Evolutionary conservation across 2,329 filamentous ascomycete genomes (phyloP).

Genomic region (Aschersonia sp.): DNA sequence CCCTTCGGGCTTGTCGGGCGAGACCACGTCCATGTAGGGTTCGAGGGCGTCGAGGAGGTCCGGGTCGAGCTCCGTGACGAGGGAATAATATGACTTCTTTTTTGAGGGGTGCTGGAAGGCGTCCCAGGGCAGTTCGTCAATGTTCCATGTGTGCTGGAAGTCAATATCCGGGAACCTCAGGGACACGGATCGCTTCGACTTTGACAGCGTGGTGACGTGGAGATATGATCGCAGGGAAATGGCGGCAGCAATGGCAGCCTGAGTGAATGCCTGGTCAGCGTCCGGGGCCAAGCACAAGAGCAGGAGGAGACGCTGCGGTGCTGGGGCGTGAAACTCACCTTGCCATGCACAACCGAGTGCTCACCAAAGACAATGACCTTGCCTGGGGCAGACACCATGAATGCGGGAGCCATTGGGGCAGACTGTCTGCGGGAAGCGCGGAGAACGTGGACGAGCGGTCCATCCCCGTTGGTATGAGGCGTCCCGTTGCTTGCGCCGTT

Average conservation of each 20-base stretch:
- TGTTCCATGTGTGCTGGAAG: constrained; percentile 84
- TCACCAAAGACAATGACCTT: constrained; percentile 98
- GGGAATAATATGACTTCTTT: constrained; percentile 90
- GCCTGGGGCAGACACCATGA: constrained; percentile 95
- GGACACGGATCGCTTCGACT: constrained; percentile 76
- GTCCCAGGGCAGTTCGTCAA: constrained; percentile 79
- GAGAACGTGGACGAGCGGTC: constrained; percentile 17
- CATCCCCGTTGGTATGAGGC: constrained; percentile 19
- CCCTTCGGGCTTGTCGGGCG: constrained; percentile 48
- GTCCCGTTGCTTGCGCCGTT: constrained; percentile 12
- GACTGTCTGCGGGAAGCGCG: constrained; percentile 41
- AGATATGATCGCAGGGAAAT: constrained; percentile 94
- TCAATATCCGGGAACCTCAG: constrained; percentile 85
- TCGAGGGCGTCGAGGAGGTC: constrained; percentile 70
- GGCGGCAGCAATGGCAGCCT: constrained; percentile 86
- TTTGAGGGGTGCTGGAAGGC: constrained; percentile 66
- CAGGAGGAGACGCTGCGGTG: not conserved
- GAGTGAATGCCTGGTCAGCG: not conserved
- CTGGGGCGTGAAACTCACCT: constrained; percentile 35
- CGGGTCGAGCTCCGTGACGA: constrained; percentile 69
- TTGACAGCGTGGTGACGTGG: constrained; percentile 85
- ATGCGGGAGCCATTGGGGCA: constrained; percentile 64
- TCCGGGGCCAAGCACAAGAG: no score
- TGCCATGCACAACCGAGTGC: constrained; percentile 94
- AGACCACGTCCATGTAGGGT: constrained; percentile 63